phyloP scores from a whole-genome alignment of 371 early-diverging fungal genomes.

The Umbelopsis sp. region DNA sequence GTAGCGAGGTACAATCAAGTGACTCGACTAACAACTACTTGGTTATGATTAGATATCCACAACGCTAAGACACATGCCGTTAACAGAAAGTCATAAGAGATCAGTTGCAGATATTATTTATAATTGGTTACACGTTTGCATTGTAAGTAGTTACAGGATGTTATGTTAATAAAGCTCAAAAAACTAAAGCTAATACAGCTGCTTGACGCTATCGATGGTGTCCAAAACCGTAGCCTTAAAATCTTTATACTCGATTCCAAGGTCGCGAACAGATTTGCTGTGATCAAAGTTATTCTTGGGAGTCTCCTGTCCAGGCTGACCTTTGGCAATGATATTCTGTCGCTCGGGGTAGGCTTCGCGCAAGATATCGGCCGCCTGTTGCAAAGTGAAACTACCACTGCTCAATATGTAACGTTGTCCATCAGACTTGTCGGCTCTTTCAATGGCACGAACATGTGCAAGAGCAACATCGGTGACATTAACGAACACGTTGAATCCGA shows the following conservation, averaged over 20 bases:
- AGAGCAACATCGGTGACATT: background rate
- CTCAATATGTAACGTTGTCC: constrained; percentile 2
- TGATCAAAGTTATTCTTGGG: too few relatives aligned
- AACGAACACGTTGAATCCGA: background rate
- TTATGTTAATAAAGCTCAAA: too few relatives aligned
- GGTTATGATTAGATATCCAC: too few relatives aligned
- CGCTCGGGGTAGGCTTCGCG: background rate
- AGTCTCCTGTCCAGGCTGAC: background rate
- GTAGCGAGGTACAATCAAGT: too few relatives aligned
- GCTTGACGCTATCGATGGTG: background rate
- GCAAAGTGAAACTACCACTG: background rate
- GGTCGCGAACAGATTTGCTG: background rate
- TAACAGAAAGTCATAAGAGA: too few relatives aligned
- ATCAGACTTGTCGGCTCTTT: background rate
- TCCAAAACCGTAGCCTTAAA: background rate
- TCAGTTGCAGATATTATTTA: too few relatives aligned
- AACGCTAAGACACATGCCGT: too few relatives aligned
- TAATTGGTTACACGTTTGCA: too few relatives aligned
- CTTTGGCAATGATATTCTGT: background rate
- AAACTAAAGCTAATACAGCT: background rate
- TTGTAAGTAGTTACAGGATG: too few relatives aligned
- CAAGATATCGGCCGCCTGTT: background rate
- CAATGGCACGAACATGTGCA: background rate
- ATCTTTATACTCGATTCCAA: constrained; percentile 8
- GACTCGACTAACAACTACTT: too few relatives aligned